phyloP scores from a whole-genome alignment of 441 rosid genomes.

The California macrophylla region DNA sequence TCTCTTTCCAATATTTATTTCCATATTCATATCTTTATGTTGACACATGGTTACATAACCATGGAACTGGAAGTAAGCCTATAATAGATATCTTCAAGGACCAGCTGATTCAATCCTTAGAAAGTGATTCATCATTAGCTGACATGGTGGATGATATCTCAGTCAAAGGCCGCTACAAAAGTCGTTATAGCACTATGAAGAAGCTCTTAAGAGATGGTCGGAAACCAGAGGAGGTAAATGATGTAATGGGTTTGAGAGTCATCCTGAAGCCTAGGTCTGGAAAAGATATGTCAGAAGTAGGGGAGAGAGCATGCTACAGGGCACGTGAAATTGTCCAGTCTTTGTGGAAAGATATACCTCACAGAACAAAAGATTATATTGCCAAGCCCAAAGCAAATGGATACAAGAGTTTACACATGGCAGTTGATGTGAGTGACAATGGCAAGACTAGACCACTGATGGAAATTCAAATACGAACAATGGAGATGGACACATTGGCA shows the following conservation, averaged over 20 bases:
- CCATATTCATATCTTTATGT: slow-evolving; percentile 72
- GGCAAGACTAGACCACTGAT: slow-evolving; percentile 55
- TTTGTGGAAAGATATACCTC: slow-evolving; percentile 76
- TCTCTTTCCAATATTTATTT: slow-evolving; percentile 68
- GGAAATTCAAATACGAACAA: slow-evolving; percentile 88
- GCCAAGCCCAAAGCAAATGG: slow-evolving; percentile 76
- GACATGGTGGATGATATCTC: slow-evolving; percentile 52
- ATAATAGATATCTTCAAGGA: slow-evolving; percentile 54
- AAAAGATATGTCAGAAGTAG: slow-evolving; percentile 26
- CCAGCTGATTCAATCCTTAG: slow-evolving; percentile 49
- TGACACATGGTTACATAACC: slow-evolving; percentile 73
- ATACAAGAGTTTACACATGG: slow-evolving; percentile 86
- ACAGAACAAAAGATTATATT: slow-evolving; percentile 79
- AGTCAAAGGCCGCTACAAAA: slow-evolving; percentile 74
- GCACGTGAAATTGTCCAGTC: slow-evolving; percentile 48
- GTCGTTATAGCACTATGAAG: slow-evolving; percentile 91
- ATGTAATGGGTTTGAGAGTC: slow-evolving; percentile 73
- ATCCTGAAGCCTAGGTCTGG: slow-evolving; percentile 49
- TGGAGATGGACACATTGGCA: slow-evolving; percentile 74
- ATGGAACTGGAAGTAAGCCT: slow-evolving; percentile 52
- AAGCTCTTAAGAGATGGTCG: slow-evolving; percentile 78
- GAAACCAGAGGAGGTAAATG: slow-evolving; percentile 79
- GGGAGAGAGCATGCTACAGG: slow-evolving; percentile 66
- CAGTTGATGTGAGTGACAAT: slow-evolving; percentile 68
- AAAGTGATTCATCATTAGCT: slow-evolving; percentile 41